A percentile compares a stretch with the other conserved stretches of the same genome.
phyloP scores from a whole-genome alignment of 345 rosid species.

The Eucalyptus curtisii region DNA sequence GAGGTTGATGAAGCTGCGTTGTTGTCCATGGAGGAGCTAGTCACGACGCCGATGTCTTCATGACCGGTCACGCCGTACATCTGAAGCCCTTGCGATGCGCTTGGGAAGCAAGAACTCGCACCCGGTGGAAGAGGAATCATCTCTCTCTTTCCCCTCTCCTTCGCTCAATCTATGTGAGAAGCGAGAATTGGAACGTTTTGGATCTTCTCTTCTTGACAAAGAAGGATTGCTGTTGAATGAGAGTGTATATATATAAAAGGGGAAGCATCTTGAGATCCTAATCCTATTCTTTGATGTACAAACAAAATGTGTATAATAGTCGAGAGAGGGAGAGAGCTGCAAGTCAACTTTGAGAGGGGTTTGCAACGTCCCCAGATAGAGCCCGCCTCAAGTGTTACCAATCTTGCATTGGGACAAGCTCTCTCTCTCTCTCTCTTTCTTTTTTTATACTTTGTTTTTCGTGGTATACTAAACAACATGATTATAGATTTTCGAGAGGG shows the following conservation, averaged over 20 bases:
- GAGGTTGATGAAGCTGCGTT: background rate
- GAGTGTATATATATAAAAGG: background rate
- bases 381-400: conserved; percentile 38
- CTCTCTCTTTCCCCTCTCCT: background rate
- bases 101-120: conserved; percentile 7
- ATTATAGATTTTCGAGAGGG: background rate
- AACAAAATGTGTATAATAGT: background rate
- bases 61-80: background rate
- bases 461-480: background rate
- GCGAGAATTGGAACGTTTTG: background rate
- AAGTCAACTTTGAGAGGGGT: conserved; percentile 39
- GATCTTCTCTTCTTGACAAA: background rate
- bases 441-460: background rate
- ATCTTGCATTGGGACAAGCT: background rate
- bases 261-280: background rate
- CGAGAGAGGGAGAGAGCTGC: background rate
- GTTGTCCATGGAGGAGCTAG: conserved; percentile 2
- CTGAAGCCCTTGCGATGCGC: background rate
- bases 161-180: background rate
- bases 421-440: background rate
- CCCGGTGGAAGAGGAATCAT: conserved; percentile 10
- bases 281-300: background rate
- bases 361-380: conserved; percentile 30
- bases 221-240: background rate
- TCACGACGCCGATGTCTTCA: background rate